Evolutionary conservation across 2,329 filamentous ascomycete species (phyloP).

Genomic region (Alternaria longipes): DNA sequence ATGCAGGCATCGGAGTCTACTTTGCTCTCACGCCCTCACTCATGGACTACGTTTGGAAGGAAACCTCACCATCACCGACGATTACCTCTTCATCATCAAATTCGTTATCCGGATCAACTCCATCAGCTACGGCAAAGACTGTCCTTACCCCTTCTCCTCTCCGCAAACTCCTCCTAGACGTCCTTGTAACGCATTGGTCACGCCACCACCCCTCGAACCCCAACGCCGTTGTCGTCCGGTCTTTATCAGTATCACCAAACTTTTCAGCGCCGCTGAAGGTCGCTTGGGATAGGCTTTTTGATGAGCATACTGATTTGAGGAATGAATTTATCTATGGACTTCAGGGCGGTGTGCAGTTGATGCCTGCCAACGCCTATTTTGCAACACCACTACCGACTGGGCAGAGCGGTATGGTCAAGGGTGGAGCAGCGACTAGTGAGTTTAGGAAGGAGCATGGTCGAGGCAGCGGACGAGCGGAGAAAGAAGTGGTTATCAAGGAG

Average conservation of each 20-base stretch:
- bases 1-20: constrained; percentile 16
- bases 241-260: constrained; percentile 6
- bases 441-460: background rate
- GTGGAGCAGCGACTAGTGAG: background rate
- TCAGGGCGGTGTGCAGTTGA: constrained; percentile 11
- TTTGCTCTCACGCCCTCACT: constrained; percentile 24
- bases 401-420: background rate
- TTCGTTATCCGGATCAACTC: too few relatives aligned
- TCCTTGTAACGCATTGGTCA: constrained; percentile 22
- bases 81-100: background rate
- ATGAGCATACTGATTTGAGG: constrained; percentile 18
- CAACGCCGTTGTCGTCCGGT: background rate
- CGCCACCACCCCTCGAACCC: background rate
- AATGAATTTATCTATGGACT: constrained; percentile 24
- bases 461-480: background rate
- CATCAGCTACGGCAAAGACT: background rate
- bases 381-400: background rate
- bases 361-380: constrained; percentile 14
- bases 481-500: background rate
- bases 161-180: constrained; percentile 22
- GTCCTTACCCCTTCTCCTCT: constrained; percentile 3
- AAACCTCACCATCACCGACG: background rate
- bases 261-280: background rate
- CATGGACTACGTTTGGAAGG: constrained; percentile 20
- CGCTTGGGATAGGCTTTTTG: constrained; percentile 24